Conservation (phyloP, 2,329 filamentous ascomycete genomes). For the Hymenoscyphus linearis region DNA sequence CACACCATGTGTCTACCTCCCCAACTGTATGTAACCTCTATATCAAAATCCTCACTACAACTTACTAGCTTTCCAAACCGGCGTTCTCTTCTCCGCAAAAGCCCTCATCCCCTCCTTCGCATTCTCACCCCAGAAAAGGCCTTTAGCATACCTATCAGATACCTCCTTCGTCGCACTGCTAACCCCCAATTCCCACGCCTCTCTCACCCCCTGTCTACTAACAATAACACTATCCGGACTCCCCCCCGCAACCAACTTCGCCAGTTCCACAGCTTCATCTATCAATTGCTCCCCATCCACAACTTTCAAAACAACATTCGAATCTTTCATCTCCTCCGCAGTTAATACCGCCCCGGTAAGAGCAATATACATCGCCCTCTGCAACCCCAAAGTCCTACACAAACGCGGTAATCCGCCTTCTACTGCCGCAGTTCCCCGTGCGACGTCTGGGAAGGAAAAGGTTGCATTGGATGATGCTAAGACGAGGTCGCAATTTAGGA, state of each 20-base stretch:
- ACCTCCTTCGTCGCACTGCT: slow-evolving; percentile 38
- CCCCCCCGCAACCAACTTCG: slow-evolving; percentile 29
- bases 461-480: slow-evolving; percentile 46
- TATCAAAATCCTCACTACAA: neutral
- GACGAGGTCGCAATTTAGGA: slow-evolving; percentile 49
- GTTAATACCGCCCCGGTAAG: slow-evolving; percentile 40
- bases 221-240: slow-evolving; percentile 35
- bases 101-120: slow-evolving; percentile 44
- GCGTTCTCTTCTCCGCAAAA: slow-evolving; percentile 46
- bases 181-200: slow-evolving; percentile 38
- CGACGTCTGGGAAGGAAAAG: slow-evolving; percentile 53
- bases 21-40: no score
- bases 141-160: slow-evolving; percentile 37
- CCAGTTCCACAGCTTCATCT: slow-evolving; percentile 30
- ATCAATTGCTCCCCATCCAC: slow-evolving; percentile 32
- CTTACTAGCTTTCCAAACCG: slow-evolving; percentile 39
- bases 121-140: slow-evolving; percentile 41
- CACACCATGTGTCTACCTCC: no score
- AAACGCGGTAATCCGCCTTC: slow-evolving; percentile 44
- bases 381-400: slow-evolving; percentile 41
- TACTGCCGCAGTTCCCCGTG: slow-evolving; percentile 51
- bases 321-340: slow-evolving; percentile 31
- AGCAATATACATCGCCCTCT: slow-evolving; percentile 20
- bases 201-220: slow-evolving; percentile 30
- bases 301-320: slow-evolving; percentile 24